Evolutionary conservation across 2,329 filamentous ascomycete genomes (phyloP), one percentile per base, ranked within the genome.

Genomic region (Myriosclerotinia duriaeana): DNA sequence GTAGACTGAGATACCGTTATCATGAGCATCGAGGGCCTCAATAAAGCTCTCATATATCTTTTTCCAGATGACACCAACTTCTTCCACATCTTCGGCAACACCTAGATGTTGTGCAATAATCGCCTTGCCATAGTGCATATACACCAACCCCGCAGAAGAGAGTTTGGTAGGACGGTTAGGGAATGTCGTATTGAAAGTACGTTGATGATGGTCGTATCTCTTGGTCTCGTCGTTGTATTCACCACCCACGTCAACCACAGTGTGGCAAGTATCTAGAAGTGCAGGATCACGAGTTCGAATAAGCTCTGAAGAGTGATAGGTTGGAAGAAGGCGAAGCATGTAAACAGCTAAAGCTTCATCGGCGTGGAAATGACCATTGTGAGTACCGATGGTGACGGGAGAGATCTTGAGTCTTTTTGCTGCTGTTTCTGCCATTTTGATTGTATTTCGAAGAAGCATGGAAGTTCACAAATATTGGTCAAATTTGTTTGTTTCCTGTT

Each of bases 351-450:
- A 87, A 69, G 95, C 94, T 82, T 99, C 95, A 79, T 99, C 95
- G 78, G 95, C 95, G 82, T 99, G 95, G 85, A 99, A 99, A 83
- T 97, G 93, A 73, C 95, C 95, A 81, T 90, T 97, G 85, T 99
- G 95, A 40, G 95, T 99, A 76, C 93, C 95, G 71, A 89, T 80
- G 65, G 75, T 73, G 68, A 78, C 78, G 69, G 81, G 80, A 69
- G 86, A 83, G 73, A 89, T 91, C 85, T 96, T 97, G 78, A 96
- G 81, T 78, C 91, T 89, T 81, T 98, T 98, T 70, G 89, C 80
- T 75, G 88, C 85, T 76, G 82, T 85, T 83, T 91, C 86, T 74
- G 88, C 83, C 88, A 90, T 90, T 76, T 76, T 84, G 74, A 80
- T 71, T n/a, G 81, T 68, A 65, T 72, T 77, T 61, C 79, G n/a